Conservation (phyloP, 495 filamentous ascomycete species). For the Geoglossum glabrum region DNA sequence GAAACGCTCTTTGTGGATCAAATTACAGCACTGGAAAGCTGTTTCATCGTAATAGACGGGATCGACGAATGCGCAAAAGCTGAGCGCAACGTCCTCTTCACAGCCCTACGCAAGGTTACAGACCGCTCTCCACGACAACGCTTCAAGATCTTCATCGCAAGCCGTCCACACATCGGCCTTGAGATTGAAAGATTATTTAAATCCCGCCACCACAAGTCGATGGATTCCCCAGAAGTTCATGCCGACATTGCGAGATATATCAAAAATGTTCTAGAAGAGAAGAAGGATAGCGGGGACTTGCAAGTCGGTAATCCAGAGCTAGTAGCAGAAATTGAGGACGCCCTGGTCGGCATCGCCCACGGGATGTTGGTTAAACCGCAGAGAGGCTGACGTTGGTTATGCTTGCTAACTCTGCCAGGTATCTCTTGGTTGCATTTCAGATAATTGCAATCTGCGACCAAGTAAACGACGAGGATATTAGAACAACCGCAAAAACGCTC, state of each 20-base stretch:
- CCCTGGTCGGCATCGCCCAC: slow-evolving; percentile 1
- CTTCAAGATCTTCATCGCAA: slow-evolving; percentile 10
- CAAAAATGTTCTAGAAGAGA: not conserved
- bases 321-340: slow-evolving; percentile 5
- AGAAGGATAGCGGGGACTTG: slow-evolving; percentile 1
- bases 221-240: not conserved
- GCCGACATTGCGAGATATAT: slow-evolving; percentile 5
- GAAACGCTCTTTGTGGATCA: not conserved
- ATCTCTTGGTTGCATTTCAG: slow-evolving; percentile 16
- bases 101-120: slow-evolving; percentile 2
- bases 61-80: slow-evolving; percentile 11
- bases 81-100: slow-evolving; percentile 5
- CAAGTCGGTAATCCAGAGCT: slow-evolving; percentile 6
- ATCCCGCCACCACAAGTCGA: not conserved
- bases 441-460: slow-evolving; percentile 11
- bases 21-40: not conserved
- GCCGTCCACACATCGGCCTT: not conserved
- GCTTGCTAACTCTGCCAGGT: slow-evolving; percentile 6
- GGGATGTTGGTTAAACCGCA: slow-evolving; percentile 8
- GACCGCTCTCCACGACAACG: not conserved
- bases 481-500: slow-evolving; percentile 8
- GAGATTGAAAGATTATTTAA: not conserved
- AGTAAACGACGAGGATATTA: slow-evolving; percentile 8
- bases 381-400: slow-evolving; percentile 4
- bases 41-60: slow-evolving; percentile 12